Evolutionary conservation across 208 protist genomes (phyloP).

Genomic region (Leptomonas seymouri): DNA sequence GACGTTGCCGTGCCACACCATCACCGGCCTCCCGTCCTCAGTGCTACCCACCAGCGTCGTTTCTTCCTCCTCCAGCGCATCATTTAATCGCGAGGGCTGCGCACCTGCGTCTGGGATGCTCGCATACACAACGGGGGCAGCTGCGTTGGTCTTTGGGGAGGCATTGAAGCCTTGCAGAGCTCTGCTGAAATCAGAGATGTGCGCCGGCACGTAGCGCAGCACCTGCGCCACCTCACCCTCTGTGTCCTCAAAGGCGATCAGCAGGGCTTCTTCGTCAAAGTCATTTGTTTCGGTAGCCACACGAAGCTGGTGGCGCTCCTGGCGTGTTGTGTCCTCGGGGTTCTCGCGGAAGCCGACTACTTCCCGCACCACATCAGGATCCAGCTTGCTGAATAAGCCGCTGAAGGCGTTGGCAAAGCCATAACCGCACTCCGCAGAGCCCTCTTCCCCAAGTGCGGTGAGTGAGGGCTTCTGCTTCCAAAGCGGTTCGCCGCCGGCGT

Average conservation of each 20-base stretch:
- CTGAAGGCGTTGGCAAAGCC: slow-evolving; percentile 85
- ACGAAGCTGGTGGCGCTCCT: slow-evolving; percentile 55
- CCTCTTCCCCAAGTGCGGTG: slow-evolving; percentile 8
- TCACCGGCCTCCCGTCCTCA: slow-evolving; percentile 32
- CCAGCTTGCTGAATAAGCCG: slow-evolving; percentile 65
- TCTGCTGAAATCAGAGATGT: slow-evolving; percentile 53
- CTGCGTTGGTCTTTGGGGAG: neutral
- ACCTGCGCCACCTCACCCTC: slow-evolving; percentile 72
- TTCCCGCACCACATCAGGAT: slow-evolving; percentile 62
- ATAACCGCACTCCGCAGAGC: slow-evolving; percentile 43
- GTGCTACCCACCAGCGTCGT: slow-evolving; percentile 31
- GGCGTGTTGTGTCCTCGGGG: slow-evolving; percentile 56
- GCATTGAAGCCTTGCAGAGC: slow-evolving; percentile 34
- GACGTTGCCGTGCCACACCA: slow-evolving; percentile 83
- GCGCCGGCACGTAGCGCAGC: slow-evolving; percentile 66
- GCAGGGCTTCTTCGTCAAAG: slow-evolving; percentile 77
- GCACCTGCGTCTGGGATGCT: slow-evolving; percentile 6
- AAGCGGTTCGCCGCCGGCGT: neutral
- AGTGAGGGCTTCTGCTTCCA: neutral
- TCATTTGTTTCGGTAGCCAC: slow-evolving; percentile 47
- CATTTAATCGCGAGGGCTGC: neutral
- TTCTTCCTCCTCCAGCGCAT: slow-evolving; percentile 63
- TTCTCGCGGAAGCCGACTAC: slow-evolving; percentile 53
- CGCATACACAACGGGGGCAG: slow-evolving; percentile 14
- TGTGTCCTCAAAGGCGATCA: slow-evolving; percentile 68